These are phyloP conservation scores for Pseudohalonectria lignicola DNA, from an alignment of 2,329 filamentous ascomycete genomes.

Conservation along the genomic window DNA sequence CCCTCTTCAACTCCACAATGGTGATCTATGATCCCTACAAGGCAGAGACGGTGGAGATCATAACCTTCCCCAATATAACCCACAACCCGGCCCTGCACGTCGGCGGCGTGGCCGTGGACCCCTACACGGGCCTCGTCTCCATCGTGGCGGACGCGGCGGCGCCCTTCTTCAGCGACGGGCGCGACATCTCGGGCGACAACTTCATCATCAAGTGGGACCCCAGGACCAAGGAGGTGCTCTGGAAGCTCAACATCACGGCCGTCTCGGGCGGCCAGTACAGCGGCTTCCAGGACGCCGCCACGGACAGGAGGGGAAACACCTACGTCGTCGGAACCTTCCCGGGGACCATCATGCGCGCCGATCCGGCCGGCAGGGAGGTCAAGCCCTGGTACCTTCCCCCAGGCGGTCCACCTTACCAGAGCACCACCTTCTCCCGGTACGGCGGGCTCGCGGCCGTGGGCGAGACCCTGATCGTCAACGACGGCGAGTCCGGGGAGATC, in stretches of 20 bases:
- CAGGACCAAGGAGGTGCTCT: constrained; percentile 12
- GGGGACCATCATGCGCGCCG: constrained; percentile 21
- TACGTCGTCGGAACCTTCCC: constrained; percentile 26
- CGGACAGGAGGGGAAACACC: constrained; percentile 21
- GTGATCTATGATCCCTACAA: constrained; percentile 21
- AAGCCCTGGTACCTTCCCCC: constrained; percentile 19
- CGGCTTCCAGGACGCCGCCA: constrained; percentile 27
- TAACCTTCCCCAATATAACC: constrained; percentile 18
- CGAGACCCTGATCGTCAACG: constrained; percentile 18
- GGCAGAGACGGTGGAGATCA: constrained; percentile 12
- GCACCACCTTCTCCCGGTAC: constrained; percentile 15
- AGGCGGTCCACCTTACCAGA: neutral
- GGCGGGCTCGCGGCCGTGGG: constrained; percentile 15
- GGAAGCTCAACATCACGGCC: constrained; percentile 20
- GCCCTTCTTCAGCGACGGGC: constrained; percentile 21
- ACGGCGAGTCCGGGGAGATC: constrained; percentile 19
- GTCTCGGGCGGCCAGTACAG: constrained; percentile 18
- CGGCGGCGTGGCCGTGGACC: constrained; percentile 23
- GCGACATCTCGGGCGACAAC: constrained; percentile 23
- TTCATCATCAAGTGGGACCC: constrained; percentile 23
- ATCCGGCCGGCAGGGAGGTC: constrained; percentile 14
- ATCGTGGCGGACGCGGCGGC: constrained; percentile 22
- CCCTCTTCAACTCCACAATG: constrained; percentile 22
- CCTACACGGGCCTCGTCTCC: constrained; percentile 17
- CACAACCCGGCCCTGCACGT: constrained; percentile 17